phyloP scores from a whole-genome alignment of 2,329 filamentous ascomycete genomes.

The Fusarium miscanthi region DNA sequence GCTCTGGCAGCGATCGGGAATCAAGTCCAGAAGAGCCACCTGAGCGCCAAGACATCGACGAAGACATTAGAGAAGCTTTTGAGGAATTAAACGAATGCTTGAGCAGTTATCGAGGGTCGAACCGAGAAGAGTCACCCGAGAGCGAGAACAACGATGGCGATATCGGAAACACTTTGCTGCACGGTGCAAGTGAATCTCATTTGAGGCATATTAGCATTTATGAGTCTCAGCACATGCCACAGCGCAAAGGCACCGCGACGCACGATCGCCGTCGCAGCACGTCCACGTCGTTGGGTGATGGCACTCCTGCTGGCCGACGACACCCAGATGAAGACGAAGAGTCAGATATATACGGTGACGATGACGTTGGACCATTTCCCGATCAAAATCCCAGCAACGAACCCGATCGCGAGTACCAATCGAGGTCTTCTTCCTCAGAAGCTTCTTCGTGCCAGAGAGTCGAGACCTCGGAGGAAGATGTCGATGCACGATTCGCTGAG shows the following conservation, averaged over 20 bases:
- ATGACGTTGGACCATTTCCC: not conserved
- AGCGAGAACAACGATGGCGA: not conserved
- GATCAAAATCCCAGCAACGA: not conserved
- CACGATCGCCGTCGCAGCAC: fast-evolving
- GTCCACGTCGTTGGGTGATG: fast-evolving
- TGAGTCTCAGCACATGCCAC: not conserved
- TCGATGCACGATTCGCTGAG: not conserved
- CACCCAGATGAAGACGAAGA: not conserved
- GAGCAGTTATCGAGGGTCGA: fast-evolving
- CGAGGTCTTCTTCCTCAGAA: not conserved
- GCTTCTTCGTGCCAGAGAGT: fast-evolving
- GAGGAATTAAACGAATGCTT: not conserved
- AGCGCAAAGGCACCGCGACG: fast-evolving
- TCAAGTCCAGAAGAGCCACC: not conserved
- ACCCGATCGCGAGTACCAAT: not conserved
- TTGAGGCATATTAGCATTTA: not conserved
- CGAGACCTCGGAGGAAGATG: fast-evolving
- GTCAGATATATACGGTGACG: not conserved
- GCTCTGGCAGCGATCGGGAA: too few species aligned
- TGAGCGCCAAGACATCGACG: not conserved
- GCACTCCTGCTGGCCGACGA: not conserved
- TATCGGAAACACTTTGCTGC: not conserved
- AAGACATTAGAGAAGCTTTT: not conserved
- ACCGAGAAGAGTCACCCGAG: not conserved
- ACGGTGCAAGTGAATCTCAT: not conserved